These are phyloP conservation scores for Setaria viridis DNA, from an alignment of 202 grass and related monocot species.

Conservation along the genomic window DNA sequence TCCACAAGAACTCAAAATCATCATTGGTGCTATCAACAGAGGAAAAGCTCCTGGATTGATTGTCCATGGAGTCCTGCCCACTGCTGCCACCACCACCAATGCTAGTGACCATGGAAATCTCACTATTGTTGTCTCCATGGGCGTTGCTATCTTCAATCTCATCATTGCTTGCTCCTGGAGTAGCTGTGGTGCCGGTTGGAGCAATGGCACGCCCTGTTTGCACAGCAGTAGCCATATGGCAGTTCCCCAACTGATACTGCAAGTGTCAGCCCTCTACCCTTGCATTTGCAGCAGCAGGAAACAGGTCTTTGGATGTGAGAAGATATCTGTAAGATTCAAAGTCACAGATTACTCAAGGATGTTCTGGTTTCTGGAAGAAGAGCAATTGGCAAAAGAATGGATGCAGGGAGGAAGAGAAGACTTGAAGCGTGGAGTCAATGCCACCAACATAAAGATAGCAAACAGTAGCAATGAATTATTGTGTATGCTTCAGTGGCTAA, in stretches of 20 bases:
- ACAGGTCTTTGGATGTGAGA: background rate
- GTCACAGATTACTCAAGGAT: background rate
- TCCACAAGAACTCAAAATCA: conserved; percentile 57
- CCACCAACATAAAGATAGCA: background rate
- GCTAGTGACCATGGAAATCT: background rate
- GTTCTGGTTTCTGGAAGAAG: background rate
- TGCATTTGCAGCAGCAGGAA: background rate
- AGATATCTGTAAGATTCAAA: conserved; percentile 14
- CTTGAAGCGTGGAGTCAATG: background rate
- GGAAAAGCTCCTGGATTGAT: background rate
- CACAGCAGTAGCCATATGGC: conserved; percentile 20
- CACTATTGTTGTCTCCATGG: background rate
- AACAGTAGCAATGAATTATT: conserved; percentile 1
- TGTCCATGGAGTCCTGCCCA: background rate
- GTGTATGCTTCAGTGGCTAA: background rate
- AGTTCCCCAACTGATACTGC: background rate
- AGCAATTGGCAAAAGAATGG: background rate
- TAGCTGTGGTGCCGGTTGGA: background rate
- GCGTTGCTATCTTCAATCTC: background rate
- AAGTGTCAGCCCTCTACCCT: conserved; percentile 16
- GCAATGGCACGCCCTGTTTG: background rate
- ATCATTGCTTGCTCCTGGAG: background rate
- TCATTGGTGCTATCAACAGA: background rate
- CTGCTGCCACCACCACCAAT: background rate
- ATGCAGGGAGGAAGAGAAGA: background rate